phyloP scores from a whole-genome alignment of 768 basidiomycete genomes.

The Leucocoprinus sp. region DNA sequence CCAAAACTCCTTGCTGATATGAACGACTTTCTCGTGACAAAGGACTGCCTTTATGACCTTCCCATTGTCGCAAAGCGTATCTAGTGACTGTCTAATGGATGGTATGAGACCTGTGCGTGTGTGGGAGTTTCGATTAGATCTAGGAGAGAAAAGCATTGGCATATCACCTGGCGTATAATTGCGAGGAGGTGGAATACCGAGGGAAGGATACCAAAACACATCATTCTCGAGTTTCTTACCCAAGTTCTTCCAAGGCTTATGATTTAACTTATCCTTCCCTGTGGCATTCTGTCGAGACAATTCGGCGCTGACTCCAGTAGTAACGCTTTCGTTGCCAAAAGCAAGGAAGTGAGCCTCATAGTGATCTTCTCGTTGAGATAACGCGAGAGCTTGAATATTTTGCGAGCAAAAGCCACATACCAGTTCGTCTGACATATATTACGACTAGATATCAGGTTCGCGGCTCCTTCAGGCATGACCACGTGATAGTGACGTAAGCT shows the following conservation, averaged over 20 bases:
- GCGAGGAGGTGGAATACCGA: slow-evolving; percentile 30
- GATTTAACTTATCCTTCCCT: slow-evolving; percentile 14
- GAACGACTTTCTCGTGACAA: slow-evolving; percentile 54
- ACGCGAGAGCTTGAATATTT: slow-evolving; percentile 31
- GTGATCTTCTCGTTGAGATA: slow-evolving; percentile 39
- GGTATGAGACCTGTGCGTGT: slow-evolving; percentile 49
- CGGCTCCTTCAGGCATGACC: slow-evolving; percentile 3
- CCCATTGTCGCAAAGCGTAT: slow-evolving; percentile 42
- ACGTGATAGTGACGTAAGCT: slow-evolving; percentile 21
- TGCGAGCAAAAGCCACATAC: slow-evolving; percentile 45
- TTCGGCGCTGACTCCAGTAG: not conserved
- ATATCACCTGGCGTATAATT: slow-evolving; percentile 58
- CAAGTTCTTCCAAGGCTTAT: slow-evolving; percentile 12
- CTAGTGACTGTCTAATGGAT: slow-evolving; percentile 48
- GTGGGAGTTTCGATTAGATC: not conserved
- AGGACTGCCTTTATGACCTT: slow-evolving; percentile 48
- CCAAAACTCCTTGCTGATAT: slow-evolving; percentile 49
- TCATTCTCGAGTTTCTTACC: slow-evolving; percentile 28
- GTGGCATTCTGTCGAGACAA: not conserved
- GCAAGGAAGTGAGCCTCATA: slow-evolving; percentile 41
- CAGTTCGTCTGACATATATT: slow-evolving; percentile 8
- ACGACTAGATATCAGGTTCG: not conserved
- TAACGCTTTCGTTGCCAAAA: not conserved
- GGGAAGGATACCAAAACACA: slow-evolving; percentile 57
- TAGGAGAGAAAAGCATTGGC: not conserved